Percentiles rank a stretch among this genome's conserved stretches.
These are phyloP conservation scores for Malbranchea zuffiana DNA, from an alignment of 2,329 filamentous ascomycete genomes.

Conservation along the genomic window DNA sequence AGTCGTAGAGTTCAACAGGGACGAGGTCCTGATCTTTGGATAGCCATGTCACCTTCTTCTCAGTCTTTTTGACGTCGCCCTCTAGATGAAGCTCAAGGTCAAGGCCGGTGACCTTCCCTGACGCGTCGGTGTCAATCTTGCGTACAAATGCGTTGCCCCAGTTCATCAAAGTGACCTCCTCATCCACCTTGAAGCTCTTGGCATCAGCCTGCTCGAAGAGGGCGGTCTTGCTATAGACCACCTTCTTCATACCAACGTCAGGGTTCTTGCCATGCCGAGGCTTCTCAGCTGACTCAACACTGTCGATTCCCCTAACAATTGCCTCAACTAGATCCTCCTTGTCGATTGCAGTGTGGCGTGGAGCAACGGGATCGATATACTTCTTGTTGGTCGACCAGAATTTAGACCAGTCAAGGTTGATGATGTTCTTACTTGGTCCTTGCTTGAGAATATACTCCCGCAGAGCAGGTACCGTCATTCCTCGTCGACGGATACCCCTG, in stretches of 20 bases:
- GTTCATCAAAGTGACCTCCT: slow-evolving; percentile 35
- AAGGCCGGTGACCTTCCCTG: slow-evolving; percentile 54
- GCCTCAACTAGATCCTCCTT: slow-evolving; percentile 20
- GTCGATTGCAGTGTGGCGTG: slow-evolving; percentile 23
- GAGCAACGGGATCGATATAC: slow-evolving; percentile 52
- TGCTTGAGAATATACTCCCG: slow-evolving; percentile 33
- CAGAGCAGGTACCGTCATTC: slow-evolving; percentile 20
- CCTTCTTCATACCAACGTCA: slow-evolving; percentile 24
- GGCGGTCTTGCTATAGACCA: slow-evolving; percentile 22
- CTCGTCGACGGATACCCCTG: slow-evolving; percentile 38
- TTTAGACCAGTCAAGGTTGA: slow-evolving; percentile 33
- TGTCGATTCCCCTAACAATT: slow-evolving; percentile 42
- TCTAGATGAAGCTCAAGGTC: slow-evolving; percentile 80
- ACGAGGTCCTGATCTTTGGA: slow-evolving; percentile 66
- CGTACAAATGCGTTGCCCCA: slow-evolving; percentile 60
- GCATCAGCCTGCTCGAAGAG: slow-evolving; percentile 26
- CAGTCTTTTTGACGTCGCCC: slow-evolving; percentile 87
- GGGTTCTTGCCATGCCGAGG: slow-evolving; percentile 25
- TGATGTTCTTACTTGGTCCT: slow-evolving; percentile 31
- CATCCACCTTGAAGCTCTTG: slow-evolving; percentile 21
- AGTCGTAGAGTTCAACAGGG: slow-evolving; percentile 79
- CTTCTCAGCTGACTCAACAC: slow-evolving; percentile 42
- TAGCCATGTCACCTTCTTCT: slow-evolving; percentile 95
- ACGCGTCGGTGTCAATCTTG: slow-evolving; percentile 38
- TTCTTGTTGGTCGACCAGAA: slow-evolving; percentile 53